Base-by-base conservation (phyloP, 805 yeast genomes). In the Debaryomyces hansenii region DNA sequence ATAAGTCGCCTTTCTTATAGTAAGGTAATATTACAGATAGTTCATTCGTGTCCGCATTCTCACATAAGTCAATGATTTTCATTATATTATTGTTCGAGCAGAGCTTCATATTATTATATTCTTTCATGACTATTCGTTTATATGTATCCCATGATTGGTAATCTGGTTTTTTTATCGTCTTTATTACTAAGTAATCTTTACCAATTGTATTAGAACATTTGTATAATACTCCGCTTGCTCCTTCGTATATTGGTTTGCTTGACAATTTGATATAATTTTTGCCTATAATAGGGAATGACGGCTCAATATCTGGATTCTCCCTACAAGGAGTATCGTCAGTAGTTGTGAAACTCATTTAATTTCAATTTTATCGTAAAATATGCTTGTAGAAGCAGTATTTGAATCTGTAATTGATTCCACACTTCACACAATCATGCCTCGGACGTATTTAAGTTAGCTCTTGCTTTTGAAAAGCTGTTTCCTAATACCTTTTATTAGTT, bases 1-100 rank as follows among this genome's bases (percentile, higher is more conserved):
- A 55, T 21, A 80, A 60, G 54, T 80, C 85, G 2, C 83, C 82
- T 50, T 71, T 54, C 20, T 65, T 58, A 57, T 70, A 77, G 55
- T 58, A 77, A 11, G 77, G 77, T 20, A 72, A 46, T 9, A 78
- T 58, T 4, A 79, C 51, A 10, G 75, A 68, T 28, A 69, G 55
- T 31, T 62, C 63, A 5, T 29, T 28, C 10, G 45, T 21, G 7
- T 49, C 56, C 2, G 52, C 32, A 15, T 48, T 48, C 21, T 45
- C 42, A 2, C 61, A 58, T 14, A 72, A 28, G 42, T 64, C 70
- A 12, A 58, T 38, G 2, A 67, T 59, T 8, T 54, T 52, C 8
- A 66, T 63, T 4, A 71, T 56, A 41, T 69, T 58, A 24, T 59
- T 64, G 42, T 67, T 49, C 54, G 49, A 48, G 41, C 74, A 62